These are phyloP conservation scores for Fomitopsis schrenkii DNA, from an alignment of 1,284 basidiomycete species.

Conservation along the genomic window DNA sequence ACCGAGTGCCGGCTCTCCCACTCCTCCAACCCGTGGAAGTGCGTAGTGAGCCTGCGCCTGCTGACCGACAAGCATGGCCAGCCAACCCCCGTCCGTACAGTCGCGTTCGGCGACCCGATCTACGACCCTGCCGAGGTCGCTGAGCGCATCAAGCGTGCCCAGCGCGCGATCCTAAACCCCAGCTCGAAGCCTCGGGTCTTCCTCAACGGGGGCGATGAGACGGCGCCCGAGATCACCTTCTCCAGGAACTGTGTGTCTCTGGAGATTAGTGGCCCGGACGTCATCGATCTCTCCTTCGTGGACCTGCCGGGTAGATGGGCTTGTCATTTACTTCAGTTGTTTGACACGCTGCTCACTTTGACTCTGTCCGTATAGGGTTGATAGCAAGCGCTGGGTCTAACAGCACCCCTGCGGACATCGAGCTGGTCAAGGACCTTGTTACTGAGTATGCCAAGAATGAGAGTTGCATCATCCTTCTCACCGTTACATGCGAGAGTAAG, in stretches of 20 bases:
- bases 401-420: constrained; percentile 52
- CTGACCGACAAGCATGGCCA: constrained; percentile 40
- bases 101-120: constrained; percentile 54
- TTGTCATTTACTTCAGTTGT: not conserved
- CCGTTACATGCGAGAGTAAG: constrained; percentile 69
- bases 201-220: constrained; percentile 34
- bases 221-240: constrained; percentile 43
- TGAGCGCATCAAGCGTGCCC: constrained; percentile 63
- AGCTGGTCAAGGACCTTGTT: constrained; percentile 56
- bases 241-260: constrained; percentile 62
- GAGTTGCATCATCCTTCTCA: constrained; percentile 66
- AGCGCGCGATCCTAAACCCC: constrained; percentile 69
- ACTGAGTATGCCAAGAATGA: constrained; percentile 53
- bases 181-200: constrained; percentile 29
- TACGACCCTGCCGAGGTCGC: constrained; percentile 51
- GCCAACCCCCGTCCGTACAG: constrained; percentile 34
- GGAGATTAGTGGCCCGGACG: constrained; percentile 60
- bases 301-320: constrained; percentile 57
- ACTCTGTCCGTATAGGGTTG: constrained; percentile 38
- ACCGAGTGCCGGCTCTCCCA: constrained; percentile 61
- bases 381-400: constrained; percentile 55
- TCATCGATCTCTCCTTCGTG: constrained; percentile 69
- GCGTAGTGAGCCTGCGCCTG: constrained; percentile 49
- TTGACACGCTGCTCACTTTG: not conserved
- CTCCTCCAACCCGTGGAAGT: constrained; percentile 50